Percentiles rank a stretch among this genome's conserved stretches.
These are phyloP conservation scores for Eucalyptus marginata DNA, from an alignment of 345 rosid species.

Conservation along the genomic window DNA sequence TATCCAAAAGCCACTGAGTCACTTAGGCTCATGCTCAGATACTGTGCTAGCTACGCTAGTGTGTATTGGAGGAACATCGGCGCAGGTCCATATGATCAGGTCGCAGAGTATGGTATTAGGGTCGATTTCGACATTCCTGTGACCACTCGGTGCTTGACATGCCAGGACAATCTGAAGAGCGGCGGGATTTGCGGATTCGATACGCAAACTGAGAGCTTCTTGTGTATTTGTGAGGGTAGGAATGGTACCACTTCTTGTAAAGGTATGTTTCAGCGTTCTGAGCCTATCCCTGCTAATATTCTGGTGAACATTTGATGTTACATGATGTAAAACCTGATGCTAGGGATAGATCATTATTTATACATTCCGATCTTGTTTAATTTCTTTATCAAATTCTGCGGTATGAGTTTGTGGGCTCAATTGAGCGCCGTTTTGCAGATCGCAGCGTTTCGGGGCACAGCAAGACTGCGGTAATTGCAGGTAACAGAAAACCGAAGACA, in stretches of 20 bases:
- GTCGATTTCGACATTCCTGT: conserved; percentile 77
- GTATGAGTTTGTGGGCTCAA: not conserved
- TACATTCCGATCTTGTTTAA: not conserved
- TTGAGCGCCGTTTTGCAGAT: conserved; percentile 13
- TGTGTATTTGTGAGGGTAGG: conserved; percentile 51
- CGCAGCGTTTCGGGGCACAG: conserved; percentile 13
- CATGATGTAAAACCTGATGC: not conserved
- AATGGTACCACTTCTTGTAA: conserved; percentile 63
- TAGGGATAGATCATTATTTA: not conserved
- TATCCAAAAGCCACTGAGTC: conserved; percentile 80
- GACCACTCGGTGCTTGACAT: conserved; percentile 63
- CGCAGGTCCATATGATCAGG: conserved; percentile 37
- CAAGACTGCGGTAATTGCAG: conserved; percentile 40
- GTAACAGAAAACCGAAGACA: not conserved
- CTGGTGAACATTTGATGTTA: not conserved
- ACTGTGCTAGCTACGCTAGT: conserved; percentile 77
- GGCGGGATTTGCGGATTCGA: conserved; percentile 74
- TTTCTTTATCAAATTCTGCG: not conserved
- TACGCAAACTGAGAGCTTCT: conserved; percentile 36
- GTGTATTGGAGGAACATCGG: conserved; percentile 73
- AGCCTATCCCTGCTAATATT: not conserved
- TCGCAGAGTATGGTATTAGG: conserved; percentile 76
- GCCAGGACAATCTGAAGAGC: conserved; percentile 73
- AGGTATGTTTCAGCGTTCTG: conserved; percentile 17
- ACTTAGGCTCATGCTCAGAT: conserved; percentile 66